Evolutionary conservation across 768 basidiomycete genomes (phyloP), one percentile per base, ranked within the genome.

Genomic region (Serendipita indica): DNA sequence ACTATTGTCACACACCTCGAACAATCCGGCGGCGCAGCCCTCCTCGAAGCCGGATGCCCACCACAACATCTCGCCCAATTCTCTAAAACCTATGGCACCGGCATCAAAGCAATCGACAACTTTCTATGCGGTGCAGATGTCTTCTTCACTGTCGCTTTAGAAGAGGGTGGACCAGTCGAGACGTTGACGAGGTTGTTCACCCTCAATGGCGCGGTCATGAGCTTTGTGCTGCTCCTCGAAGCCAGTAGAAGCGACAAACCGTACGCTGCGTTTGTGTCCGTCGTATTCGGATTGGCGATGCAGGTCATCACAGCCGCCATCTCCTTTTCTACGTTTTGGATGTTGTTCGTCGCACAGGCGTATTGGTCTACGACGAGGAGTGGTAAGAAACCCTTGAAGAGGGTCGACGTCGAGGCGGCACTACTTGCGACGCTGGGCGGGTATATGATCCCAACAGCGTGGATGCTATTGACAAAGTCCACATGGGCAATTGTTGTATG

Each of bases 221-320:
- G n/a, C 25, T 27, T 54, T 27, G 49, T 54, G 4, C 10, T 54
- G 5, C 2, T 54, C 10, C 49, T 54, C 22, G 49, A 54, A 33
- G 7, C 25, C 32, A 25, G 22, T 1, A 18, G 49, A 7, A 30
- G 30, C 32, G 49, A 54, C 30, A 20, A 30, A 10, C 49, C 49
- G 10, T 54, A 54, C 30, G 25, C 32, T 27, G 49, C 49, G 22
- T 54, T 22, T 18, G 10, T 33, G 22, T 28, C 49, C 32, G 22
- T 54, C 49, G 4, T 54, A 4, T 54, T 54, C n/a, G 49, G 49
- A 7, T 5, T 54, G 22, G 22, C 32, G 22, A 54, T 28, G 22
- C 49, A 54, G n/a, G 32, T 28, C 49, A 54, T 54, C 49, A 54
- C 49, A 54, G 49, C 49, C 12, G 49, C 49, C 10, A 20, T 54